Base-by-base conservation (phyloP, 1,139 yeast genomes). In the Scheffersomyces quercinus region DNA sequence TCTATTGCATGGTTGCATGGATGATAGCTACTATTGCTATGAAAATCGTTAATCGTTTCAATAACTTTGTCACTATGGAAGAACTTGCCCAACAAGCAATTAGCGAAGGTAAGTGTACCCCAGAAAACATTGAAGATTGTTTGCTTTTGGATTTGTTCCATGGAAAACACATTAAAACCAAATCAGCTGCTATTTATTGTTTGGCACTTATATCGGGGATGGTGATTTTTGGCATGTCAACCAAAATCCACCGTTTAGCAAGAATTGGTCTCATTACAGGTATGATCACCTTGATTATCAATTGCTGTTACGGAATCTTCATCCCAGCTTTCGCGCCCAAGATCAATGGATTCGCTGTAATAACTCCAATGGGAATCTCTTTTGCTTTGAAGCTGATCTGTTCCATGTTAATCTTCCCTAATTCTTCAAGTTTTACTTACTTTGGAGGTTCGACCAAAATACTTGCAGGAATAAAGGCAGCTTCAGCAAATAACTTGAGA, bases 161-260 rank as follows among this genome's bases (percentile, higher is more conserved):
- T 1, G 75, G 75, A 1, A 50, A 67, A 20, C 69, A 55, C 44
- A 50, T 69, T 30, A 51, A 54, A 14, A 62, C 71, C 1, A 55
- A 55, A 35, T 50, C 60, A 29, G 57, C 63, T 5, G 70, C 63
- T 0, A 49, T 68, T 1, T 58, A 52, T 37, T 53, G 62, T 1
- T 28, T 68, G n/a, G 59, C 66, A 1, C 43, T 68, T 28, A 54
- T 66, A 11, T 20, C 59, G 3, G 63, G 64, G 7, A 53, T 64
- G 35, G 55, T 60, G 26, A 39, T 58, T 6, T 51, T 65, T 39
- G 72, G 72, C 2, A 37, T 64, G 37, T 37, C 58, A n/a, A 58
- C 55, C 31, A 44, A 51, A 29, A 24, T 54, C 5, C 58, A 59
- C 36, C 60, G 60, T 1, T 47, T 63, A 26, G 54, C 57, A 12